Evolutionary conservation across 805 yeast species (phyloP).

Genomic region (Pichia exigua): DNA sequence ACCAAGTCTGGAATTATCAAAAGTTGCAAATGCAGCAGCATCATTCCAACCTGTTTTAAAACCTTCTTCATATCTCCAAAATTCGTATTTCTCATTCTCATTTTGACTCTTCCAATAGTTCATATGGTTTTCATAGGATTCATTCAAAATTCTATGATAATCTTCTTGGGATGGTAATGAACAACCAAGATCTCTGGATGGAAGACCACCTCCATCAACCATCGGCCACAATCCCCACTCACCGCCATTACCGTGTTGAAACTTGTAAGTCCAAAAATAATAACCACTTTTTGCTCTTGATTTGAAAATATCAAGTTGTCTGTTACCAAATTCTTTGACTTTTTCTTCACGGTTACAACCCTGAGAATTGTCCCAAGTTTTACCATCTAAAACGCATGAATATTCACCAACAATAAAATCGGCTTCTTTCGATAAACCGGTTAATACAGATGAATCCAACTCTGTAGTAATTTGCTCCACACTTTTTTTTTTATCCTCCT

Average conservation of each 20-base stretch:
- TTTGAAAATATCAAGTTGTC: conserved; percentile 41
- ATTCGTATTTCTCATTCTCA: conserved; percentile 60
- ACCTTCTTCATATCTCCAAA: conserved; percentile 76
- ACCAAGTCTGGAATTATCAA: conserved; percentile 68
- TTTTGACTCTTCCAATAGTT: conserved; percentile 62
- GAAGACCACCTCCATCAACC: conserved; percentile 54
- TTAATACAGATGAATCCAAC: conserved; percentile 41
- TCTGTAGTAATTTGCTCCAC: conserved; percentile 59
- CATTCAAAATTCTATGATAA: conserved; percentile 33
- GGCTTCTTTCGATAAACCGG: conserved; percentile 36
- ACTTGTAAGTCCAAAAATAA: conserved; percentile 88
- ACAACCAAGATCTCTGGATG: conserved; percentile 22
- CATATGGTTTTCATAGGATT: conserved; percentile 39
- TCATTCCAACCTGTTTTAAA: conserved; percentile 72
- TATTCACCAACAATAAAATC: conserved; percentile 86
- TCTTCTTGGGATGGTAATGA: conserved; percentile 34
- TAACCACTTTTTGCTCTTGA: conserved; percentile 59
- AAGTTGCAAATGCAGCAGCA: conserved; percentile 55
- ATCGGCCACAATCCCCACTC: conserved; percentile 91
- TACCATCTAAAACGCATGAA: conserved; percentile 76
- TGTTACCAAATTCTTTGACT: conserved; percentile 55
- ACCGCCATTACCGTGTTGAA: conserved; percentile 85
- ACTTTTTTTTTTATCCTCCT: conserved; percentile 54
- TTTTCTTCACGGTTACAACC: conserved; percentile 39
- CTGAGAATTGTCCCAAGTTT: conserved; percentile 54